phyloP scores from a whole-genome alignment of 2,329 filamentous ascomycete genomes.

The Aureobasidium sp. region DNA sequence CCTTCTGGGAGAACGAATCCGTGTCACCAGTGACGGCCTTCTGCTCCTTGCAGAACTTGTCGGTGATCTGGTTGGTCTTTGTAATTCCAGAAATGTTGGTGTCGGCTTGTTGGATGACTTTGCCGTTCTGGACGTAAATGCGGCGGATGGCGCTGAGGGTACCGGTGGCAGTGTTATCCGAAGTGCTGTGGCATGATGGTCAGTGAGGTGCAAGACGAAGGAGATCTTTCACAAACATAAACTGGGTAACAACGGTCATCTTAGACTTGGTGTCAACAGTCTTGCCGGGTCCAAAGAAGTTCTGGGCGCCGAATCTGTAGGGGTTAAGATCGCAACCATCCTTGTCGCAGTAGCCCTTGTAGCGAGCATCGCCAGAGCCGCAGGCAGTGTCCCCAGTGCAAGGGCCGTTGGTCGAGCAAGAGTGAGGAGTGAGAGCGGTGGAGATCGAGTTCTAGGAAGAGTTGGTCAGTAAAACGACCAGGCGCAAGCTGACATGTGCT shows the following conservation, averaged over 20 bases:
- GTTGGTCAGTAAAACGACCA: neutral
- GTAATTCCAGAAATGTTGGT: conserved; percentile 37
- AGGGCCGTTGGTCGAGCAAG: conserved; percentile 45
- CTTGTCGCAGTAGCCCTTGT: conserved; percentile 52
- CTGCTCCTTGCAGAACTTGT: conserved; percentile 44
- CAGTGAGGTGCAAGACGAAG: neutral
- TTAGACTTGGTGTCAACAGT: conserved; percentile 52
- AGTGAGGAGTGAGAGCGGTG: conserved; percentile 56
- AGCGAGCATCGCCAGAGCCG: conserved; percentile 46
- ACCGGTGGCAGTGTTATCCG: conserved; percentile 41
- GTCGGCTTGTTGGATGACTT: conserved; percentile 37
- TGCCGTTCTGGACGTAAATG: conserved; percentile 56
- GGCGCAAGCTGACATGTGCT: neutral
- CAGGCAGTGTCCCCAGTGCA: conserved; percentile 43
- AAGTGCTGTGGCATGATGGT: conserved; percentile 1
- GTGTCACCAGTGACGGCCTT: conserved; percentile 25
- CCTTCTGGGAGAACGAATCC: conserved; percentile 44
- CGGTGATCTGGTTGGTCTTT: conserved; percentile 46
- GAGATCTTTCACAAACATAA: conserved; percentile 17
- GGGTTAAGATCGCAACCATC: conserved; percentile 58
- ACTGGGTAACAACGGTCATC: conserved; percentile 24
- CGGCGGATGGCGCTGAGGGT: conserved; percentile 49
- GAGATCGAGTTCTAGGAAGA: conserved; percentile 51
- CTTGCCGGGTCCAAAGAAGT: conserved; percentile 50
- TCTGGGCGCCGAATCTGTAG: conserved; percentile 55